Evolutionary conservation across 1,139 yeast species (phyloP).

Genomic region (Candida sanyaensis): DNA sequence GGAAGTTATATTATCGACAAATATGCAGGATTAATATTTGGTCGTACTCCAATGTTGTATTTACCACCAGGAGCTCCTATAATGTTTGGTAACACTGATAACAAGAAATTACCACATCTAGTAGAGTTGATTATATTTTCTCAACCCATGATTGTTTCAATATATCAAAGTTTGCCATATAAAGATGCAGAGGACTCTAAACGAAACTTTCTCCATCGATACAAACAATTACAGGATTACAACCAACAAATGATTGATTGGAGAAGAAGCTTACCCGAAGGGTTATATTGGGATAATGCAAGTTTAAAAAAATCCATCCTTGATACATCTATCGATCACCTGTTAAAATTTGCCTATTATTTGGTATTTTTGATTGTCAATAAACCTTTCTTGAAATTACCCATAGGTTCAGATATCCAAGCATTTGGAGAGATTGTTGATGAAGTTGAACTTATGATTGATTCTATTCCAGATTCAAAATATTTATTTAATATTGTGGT

Average conservation of each 20-base stretch:
- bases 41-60: constrained; percentile 11
- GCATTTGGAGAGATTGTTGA: constrained; percentile 9
- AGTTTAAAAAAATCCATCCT: constrained; percentile 2
- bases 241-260: constrained; percentile 8
- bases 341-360: constrained; percentile 11
- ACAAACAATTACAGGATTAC: constrained; percentile 7
- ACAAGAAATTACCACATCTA: constrained; percentile 7
- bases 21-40: constrained; percentile 12
- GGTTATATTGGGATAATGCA: constrained; percentile 8
- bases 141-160: constrained; percentile 11
- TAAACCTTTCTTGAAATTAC: constrained; percentile 13
- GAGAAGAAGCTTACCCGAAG: constrained; percentile 6
- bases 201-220: constrained; percentile 8
- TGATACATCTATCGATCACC: constrained; percentile 6
- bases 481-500: constrained; percentile 10
- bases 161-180: constrained; percentile 11
- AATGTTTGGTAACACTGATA: background rate
- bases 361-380: constrained; percentile 11
- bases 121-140: constrained; percentile 5
- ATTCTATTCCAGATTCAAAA: constrained; percentile 3
- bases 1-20: constrained; percentile 12
- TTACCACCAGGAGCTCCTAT: constrained; percentile 1
- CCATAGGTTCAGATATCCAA: constrained; percentile 6
- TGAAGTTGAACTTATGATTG: constrained; percentile 10
- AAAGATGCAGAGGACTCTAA: constrained; percentile 11